Percentiles rank a stretch among this genome's conserved stretches.
These are phyloP conservation scores for Protomyces gravidus DNA, from an alignment of 1,139 yeast genomes.

Conservation along the genomic window DNA sequence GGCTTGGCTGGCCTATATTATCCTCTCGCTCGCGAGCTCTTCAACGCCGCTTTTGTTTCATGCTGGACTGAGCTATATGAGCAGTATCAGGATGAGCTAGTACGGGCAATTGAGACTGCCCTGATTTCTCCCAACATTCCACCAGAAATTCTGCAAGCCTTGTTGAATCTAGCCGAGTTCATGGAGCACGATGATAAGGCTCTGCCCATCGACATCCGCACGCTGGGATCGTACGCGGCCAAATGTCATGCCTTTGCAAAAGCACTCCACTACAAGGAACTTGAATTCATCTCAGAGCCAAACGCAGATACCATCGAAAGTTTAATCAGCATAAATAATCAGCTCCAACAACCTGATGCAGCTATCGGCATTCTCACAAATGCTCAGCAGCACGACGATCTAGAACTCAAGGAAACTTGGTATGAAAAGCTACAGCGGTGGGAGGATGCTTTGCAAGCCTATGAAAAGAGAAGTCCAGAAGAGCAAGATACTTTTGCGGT, in stretches of 20 bases:
- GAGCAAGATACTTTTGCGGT: constrained; percentile 59
- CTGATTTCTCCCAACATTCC: constrained; percentile 87
- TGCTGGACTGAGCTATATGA: constrained; percentile 93
- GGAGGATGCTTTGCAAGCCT: constrained; percentile 95
- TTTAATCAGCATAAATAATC: constrained; percentile 85
- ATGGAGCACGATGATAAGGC: constrained; percentile 98
- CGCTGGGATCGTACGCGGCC: constrained; percentile 88
- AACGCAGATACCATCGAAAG: constrained; percentile 89
- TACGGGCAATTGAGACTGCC: constrained; percentile 79
- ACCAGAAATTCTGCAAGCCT: constrained; percentile 88
- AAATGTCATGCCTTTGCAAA: constrained; percentile 97
- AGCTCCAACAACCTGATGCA: constrained; percentile 93
- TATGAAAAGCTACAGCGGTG: constrained; percentile 93
- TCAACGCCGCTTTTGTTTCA: constrained; percentile 91
- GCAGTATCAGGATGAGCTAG: constrained; percentile 87
- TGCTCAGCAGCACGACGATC: constrained; percentile 88
- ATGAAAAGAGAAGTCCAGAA: constrained; percentile 54
- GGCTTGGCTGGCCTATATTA: constrained; percentile 82
- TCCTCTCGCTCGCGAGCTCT: constrained; percentile 83
- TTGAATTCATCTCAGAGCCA: constrained; percentile 91
- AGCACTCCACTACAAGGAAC: constrained; percentile 90
- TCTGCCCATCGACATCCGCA: constrained; percentile 80
- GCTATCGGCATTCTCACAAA: constrained; percentile 95
- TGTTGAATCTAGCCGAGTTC: constrained; percentile 85
- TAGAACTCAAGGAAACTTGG: constrained; percentile 95